Base-by-base conservation (phyloP, 225 moss, liverwort and hornwort genomes). In the Anthoceros angustus region DNA sequence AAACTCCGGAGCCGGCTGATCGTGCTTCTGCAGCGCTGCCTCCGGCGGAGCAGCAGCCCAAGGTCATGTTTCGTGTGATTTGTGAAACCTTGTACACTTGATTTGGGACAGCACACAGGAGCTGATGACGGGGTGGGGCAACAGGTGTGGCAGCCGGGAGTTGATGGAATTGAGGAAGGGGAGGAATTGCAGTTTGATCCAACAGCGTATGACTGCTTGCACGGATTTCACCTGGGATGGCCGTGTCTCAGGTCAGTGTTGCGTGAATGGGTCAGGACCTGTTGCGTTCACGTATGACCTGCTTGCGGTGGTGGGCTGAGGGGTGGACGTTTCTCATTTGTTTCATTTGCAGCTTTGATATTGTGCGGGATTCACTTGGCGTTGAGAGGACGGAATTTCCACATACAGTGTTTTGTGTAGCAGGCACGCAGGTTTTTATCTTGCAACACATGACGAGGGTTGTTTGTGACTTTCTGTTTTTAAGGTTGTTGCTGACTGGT, bases 181-280 rank as follows among this genome's bases (percentile, higher is more conserved):
- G 98, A 98, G 64, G 89, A 98, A 68, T 76, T 98, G 23, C 87
- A 92, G 76, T 98, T 87, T 63, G 92, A 98, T 63, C 89, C 98
- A 12, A 80, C 92, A 45, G 92, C 98, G 7, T 98, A 98, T 65
- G 84, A 92, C 11, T 98, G 92, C 62, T 62, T 98, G 11, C 98
- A 98, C 69, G 84, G 87, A 14, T 98, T 98, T 75, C 84, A 89
- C 67, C 87, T 98, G 15, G 89, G 92, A 12, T 98, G 98, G 98
- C 98, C 98, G 0, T 98, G 98, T 76, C 88, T 98, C 70, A 98
- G 98, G 98, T 86, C 63, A 55, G 12, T 26, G 12, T 49, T 10
- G 11, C 25, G n/a, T 66, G 11, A 7, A 18, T 39, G 25, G 10
- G 5, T 5, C 50, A n/a, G 21, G 21, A 25, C 16, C 2, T 46